Evolutionary conservation across 441 rosid species (phyloP).

Genomic region (Gossypium lobatum): DNA sequence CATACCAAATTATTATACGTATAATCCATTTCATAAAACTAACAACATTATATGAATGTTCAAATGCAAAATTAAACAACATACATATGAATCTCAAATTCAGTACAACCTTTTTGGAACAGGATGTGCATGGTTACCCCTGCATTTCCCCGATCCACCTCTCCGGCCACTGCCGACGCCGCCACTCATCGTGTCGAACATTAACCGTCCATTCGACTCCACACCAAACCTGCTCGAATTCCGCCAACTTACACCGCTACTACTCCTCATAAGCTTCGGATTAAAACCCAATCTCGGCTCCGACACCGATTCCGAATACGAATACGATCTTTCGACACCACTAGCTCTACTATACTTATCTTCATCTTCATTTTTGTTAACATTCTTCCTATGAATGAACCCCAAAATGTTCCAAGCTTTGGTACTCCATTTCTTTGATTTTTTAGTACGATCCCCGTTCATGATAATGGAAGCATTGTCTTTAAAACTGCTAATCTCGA

Average conservation of each 20-base stretch:
- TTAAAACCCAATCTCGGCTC: neutral
- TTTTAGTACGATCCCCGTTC: constrained; percentile 62
- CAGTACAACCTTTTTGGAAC: neutral
- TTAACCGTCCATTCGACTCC: neutral
- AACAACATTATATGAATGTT: neutral
- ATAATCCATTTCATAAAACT: neutral
- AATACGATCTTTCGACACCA: constrained; percentile 79
- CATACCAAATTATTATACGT: neutral
- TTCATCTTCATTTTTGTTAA: constrained; percentile 74
- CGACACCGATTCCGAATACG: constrained; percentile 29
- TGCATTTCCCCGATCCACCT: neutral
- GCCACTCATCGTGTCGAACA: neutral
- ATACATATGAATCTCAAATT: neutral
- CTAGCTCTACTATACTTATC: constrained; percentile 61
- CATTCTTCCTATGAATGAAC: constrained; percentile 65
- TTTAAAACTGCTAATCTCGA: constrained; percentile 50
- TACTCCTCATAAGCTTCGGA: neutral
- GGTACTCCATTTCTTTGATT: constrained; percentile 63
- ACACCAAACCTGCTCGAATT: neutral
- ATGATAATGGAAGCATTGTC: constrained; percentile 43
- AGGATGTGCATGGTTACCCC: neutral
- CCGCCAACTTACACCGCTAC: neutral
- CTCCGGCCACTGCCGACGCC: neutral
- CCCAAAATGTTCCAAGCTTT: constrained; percentile 86
- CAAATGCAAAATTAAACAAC: neutral